Conservation (phyloP, 257 asterid species). For the Solanum chmielewskii region DNA sequence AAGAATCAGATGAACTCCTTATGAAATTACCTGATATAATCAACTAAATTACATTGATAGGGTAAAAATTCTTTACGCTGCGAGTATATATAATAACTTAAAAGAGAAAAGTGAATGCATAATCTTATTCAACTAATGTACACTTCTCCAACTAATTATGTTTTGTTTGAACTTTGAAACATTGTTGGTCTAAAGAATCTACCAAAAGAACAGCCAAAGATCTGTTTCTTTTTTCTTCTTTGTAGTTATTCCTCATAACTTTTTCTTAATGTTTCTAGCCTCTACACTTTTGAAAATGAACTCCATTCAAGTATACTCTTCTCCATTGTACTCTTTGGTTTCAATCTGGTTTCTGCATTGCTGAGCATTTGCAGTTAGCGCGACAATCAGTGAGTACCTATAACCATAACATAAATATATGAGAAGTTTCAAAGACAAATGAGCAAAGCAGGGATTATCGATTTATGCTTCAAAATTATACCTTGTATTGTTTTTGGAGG, state of each 20-base stretch:
- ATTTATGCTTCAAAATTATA: neutral
- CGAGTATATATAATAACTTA: neutral
- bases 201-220: neutral
- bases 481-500: slow-evolving; percentile 81
- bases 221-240: neutral
- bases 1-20: neutral
- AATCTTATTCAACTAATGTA: neutral
- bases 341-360: slow-evolving; percentile 19
- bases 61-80: neutral
- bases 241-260: neutral
- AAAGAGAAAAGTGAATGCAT: neutral
- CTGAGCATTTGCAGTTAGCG: slow-evolving; percentile 62
- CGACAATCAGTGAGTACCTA: slow-evolving; percentile 48
- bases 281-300: neutral
- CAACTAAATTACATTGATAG: neutral
- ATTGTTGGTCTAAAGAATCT: neutral
- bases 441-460: neutral
- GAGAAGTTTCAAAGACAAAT: neutral
- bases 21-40: neutral
- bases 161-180: neutral
- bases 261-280: neutral
- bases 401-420: neutral
- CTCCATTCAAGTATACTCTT: neutral
- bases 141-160: neutral
- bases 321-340: slow-evolving; percentile 11